A percentile compares a stretch with the other conserved stretches of the same genome.
Evolutionary conservation across 75 land plant genomes (phyloP).

Genomic region (Pinus albicaulis): DNA sequence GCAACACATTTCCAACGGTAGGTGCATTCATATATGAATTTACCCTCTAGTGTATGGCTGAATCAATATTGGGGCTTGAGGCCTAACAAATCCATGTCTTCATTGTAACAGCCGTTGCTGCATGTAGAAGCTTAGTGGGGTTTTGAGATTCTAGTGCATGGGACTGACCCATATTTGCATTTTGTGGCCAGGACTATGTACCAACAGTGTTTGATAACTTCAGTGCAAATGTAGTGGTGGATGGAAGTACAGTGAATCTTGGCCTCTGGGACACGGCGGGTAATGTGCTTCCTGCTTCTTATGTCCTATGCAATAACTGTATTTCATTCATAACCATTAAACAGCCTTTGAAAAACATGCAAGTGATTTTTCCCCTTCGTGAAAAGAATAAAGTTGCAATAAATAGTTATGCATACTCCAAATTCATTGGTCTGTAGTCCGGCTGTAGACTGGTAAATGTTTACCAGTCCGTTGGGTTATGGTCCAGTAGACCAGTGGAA

Average conservation of each 20-base stretch:
- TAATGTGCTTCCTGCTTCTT: conserved; percentile 2
- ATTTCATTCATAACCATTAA: background rate
- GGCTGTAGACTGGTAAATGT: too few relatives aligned
- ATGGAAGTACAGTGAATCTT: conserved; percentile 49
- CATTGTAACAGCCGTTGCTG: too few relatives aligned
- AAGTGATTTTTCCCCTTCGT: background rate
- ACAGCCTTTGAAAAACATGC: background rate
- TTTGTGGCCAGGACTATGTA: conserved; percentile 42
- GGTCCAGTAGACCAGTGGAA: too few relatives aligned
- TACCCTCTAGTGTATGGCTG: too few relatives aligned
- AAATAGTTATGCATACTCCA: too few relatives aligned
- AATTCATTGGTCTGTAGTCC: too few relatives aligned
- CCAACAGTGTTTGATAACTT: conserved; percentile 57
- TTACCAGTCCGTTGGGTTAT: too few relatives aligned
- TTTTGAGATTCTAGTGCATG: too few relatives aligned
- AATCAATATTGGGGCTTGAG: too few relatives aligned
- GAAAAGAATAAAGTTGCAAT: background rate
- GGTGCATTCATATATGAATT: conserved; percentile 6
- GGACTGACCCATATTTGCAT: background rate
- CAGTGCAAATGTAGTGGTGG: conserved; percentile 51
- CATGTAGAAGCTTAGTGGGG: too few relatives aligned
- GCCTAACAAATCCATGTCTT: too few relatives aligned
- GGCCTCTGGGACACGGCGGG: conserved; percentile 62
- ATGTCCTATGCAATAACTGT: background rate
- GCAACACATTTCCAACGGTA: conserved; percentile 49